A percentile compares a stretch with the other conserved stretches of the same genome.
Evolutionary conservation across 345 rosid species (phyloP).

Genomic region (Kernera saxatilis): DNA sequence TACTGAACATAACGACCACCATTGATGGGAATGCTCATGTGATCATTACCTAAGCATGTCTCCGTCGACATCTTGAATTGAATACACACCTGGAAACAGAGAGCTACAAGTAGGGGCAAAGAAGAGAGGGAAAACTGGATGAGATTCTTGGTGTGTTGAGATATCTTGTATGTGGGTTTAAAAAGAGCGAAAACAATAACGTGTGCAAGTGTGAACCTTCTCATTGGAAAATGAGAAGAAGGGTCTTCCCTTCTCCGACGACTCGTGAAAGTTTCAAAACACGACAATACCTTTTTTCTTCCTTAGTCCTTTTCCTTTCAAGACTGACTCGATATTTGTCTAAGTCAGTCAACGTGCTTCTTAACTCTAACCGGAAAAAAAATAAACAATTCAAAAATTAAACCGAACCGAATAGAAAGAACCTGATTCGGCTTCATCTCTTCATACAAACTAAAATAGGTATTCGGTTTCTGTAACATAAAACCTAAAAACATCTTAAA

Average conservation of each 20-base stretch:
- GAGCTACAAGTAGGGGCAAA: too few relatives aligned
- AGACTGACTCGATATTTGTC: background rate
- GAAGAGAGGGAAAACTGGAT: background rate
- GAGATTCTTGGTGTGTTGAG: too few relatives aligned
- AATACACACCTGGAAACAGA: too few relatives aligned
- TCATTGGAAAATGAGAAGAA: too few relatives aligned
- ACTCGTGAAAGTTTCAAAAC: background rate
- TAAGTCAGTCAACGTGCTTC: background rate
- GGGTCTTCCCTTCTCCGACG: background rate
- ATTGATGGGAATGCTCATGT: slow-evolving; percentile 44
- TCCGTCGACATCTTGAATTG: slow-evolving; percentile 43
- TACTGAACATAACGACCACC: slow-evolving; percentile 76
- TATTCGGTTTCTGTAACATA: too few relatives aligned
- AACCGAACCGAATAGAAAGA: background rate
- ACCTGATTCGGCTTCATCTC: too few relatives aligned
- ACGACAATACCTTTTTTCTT: background rate
- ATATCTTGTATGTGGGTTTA: too few relatives aligned
- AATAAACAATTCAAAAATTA: background rate
- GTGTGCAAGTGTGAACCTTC: too few relatives aligned
- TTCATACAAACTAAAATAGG: too few relatives aligned
- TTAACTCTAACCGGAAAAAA: background rate
- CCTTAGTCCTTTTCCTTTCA: background rate
- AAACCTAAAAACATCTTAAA: too few relatives aligned
- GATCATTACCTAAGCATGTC: slow-evolving; percentile 41
- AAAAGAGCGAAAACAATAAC: too few relatives aligned